Evolutionary conservation across 2,329 filamentous ascomycete genomes (phyloP).

Genomic region (Fusarium pseudocircinatum): DNA sequence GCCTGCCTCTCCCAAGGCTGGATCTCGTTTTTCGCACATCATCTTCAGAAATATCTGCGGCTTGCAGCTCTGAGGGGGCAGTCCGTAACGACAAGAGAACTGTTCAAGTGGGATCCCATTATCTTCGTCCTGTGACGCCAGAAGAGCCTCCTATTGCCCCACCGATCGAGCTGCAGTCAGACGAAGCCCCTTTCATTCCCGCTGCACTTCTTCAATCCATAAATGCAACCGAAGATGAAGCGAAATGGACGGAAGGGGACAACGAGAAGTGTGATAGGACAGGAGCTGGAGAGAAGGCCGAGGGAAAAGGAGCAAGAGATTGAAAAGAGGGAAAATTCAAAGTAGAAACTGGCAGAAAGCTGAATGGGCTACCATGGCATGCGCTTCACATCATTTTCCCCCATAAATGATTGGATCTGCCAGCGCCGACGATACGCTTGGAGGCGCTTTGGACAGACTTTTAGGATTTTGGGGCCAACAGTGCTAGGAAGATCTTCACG

Average conservation of each 20-base stretch:
- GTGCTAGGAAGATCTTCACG: conserved; percentile 6
- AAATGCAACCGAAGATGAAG: neutral
- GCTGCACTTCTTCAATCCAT: conserved; percentile 15
- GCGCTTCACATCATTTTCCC: conserved; percentile 3
- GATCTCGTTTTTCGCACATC: conserved; percentile 27
- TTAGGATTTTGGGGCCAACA: conserved; percentile 2
- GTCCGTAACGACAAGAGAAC: conserved; percentile 43
- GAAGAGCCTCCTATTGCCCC: neutral
- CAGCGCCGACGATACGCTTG: neutral
- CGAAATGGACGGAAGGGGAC: neutral
- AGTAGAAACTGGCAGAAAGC: neutral
- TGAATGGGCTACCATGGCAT: neutral
- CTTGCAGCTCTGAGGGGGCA: conserved; percentile 35
- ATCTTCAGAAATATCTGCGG: conserved; percentile 2
- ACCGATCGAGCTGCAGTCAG: conserved; percentile 2
- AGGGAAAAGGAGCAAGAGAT: neutral
- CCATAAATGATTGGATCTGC: conserved; percentile 13
- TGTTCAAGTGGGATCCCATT: conserved; percentile 34
- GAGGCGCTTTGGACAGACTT: conserved; percentile 4
- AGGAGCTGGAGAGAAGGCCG: neutral
- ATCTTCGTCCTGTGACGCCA: conserved; percentile 33
- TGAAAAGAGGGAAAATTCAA: conserved; percentile 15
- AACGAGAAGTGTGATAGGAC: neutral
- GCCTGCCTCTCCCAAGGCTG: conserved; percentile 47
- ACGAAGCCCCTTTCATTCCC: conserved; percentile 18